Base-by-base conservation (phyloP, 129 eudicot species). In the Pulicaria dysenterica region DNA sequence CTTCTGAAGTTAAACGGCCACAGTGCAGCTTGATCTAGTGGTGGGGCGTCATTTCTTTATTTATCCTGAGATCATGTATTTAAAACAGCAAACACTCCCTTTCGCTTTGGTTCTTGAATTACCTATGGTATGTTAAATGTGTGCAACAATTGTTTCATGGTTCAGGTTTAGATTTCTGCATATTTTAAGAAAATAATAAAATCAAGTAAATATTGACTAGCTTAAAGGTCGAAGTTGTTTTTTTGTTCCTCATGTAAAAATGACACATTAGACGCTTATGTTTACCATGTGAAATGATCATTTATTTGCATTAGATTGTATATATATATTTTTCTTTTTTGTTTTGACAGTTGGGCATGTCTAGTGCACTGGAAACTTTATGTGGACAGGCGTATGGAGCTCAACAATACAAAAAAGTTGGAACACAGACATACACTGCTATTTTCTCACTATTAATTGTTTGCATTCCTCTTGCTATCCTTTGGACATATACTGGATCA, bases 301-400 rank as follows among this genome's bases (percentile, higher is more conserved):
- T n/a, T 5, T n/a, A 2, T 50, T n/a, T 54, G 14, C 47, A 77
- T 13, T 19, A 7, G 6, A 17, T 57, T 45, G 62, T 53, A 50
- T 31, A 55, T 6, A 31, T 10, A 36, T 5, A 19, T 45, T 40
- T 24, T 5, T 41, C 12, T 66, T 55, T 54, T 13, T 5, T 7
- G 8, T 41, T 51, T 79, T 36, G 67, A 71, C 85, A 90, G 96
- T 16, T 81, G 51, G 96, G 96, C 7, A 84, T 90, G 93, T 81
- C 90, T 5, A 83, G 87, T 75, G 96, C 88, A 19, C 61, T 89
- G 49, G 96, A 89, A 77, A 89, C 96, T n/a, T 70, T 87, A 55
- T 75, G 95, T 47, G 96, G 96, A 43, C 97, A 91, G 59, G 89
- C 97, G 37, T 91, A 49, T 55, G 97, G 97, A 58, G 97, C 95